Base-by-base conservation (phyloP, 208 protist species). In the Tritrichomonas foetus region DNA sequence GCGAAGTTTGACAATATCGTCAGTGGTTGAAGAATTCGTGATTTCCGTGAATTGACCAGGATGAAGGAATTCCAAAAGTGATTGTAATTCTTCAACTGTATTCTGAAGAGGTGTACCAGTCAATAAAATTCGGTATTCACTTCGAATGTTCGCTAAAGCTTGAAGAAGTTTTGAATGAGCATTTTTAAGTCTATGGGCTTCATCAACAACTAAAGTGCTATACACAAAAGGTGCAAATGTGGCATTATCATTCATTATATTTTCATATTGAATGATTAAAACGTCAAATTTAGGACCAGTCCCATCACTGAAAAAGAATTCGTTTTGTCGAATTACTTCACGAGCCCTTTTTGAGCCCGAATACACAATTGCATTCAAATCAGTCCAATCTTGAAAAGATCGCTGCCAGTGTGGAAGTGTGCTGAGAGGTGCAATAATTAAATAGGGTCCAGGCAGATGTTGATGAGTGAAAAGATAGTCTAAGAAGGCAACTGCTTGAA, bases 31-130 rank as follows among this genome's bases (percentile, higher is more conserved):
- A 13, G 78, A 25, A 57, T 25, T 20, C 11, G 78, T 89, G 3
- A 89, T 13, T 39, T 89, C 78, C 20, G 44, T 95, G 82, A 96
- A 96, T 82, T 96, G 95, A 27, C 93, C 93, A 27, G 95, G 95
- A 49, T 94, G 94, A 13, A 96, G 66, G 55, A 96, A 96, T 92
- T 96, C 95, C 3, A 96, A 93, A 64, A 96, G 93, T 27, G 94
- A 89, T 94, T 94, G 95, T 44, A 99, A 95, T 95, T 99, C 98
- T 94, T 97, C 96, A 3, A 99, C 95, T 94, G 98, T 98, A 96
- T 99, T 99, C 95, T 99, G 98, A 14, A 99, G 82, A 13, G 98
- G 98, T 44, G 98, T 99, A 36, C 98, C 98, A 30, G 97, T 98
- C 36, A 99, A 95, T 33, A 98, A 95, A 39, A 98, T 94, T 69